Base-by-base conservation (phyloP, 1,284 basidiomycete genomes). In the Cryptococcus sp. region DNA sequence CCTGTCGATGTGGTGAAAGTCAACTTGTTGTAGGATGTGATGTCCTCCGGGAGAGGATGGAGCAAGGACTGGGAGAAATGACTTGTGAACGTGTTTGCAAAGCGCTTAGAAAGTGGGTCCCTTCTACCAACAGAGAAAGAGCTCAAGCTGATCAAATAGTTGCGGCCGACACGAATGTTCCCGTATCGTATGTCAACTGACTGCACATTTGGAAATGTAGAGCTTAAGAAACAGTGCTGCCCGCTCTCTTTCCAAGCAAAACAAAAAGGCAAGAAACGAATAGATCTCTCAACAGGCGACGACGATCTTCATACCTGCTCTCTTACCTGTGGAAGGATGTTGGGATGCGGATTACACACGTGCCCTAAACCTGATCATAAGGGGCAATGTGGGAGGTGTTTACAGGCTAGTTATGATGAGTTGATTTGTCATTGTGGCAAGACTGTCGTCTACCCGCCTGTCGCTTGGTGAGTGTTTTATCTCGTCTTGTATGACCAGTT, bases 371-470 rank as follows among this genome's bases (percentile, higher is more conserved):
- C 79, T 28, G 91, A 96, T 67, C 92, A 97, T 73, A 83, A 80
- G 55, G 88, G 88, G 0, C 74, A 80, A 0, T 96, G 92, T 67
- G 84, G 82, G 2, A 80, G 84, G 11, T 96, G 92, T 73, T 77
- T 93, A 48, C 80, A 84, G 63, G 91, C 89, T 34, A 85, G 85
- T 0, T 97, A 92, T 60, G 90, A 93, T 50, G 92, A 96, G 83
- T 77, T 91, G 57, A 74, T 85, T 19, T 96, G 91, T 66, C 75
- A 82, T 49, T 96, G 92, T 68, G 87, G 86, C 0, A 80, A 80
- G 34, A 87, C 85, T 1, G 76, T 84, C 24, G 66, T 87, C 19
- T 81, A 85, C 42, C 86, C 86, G 0, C 86, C 86, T 0, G 81
- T 87, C 10, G 78, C 86, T 0, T 96, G 91, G 60, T 61, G 48